Conservation (phyloP, 2,329 filamentous ascomycete species). For the Ophiostoma perfectum region DNA sequence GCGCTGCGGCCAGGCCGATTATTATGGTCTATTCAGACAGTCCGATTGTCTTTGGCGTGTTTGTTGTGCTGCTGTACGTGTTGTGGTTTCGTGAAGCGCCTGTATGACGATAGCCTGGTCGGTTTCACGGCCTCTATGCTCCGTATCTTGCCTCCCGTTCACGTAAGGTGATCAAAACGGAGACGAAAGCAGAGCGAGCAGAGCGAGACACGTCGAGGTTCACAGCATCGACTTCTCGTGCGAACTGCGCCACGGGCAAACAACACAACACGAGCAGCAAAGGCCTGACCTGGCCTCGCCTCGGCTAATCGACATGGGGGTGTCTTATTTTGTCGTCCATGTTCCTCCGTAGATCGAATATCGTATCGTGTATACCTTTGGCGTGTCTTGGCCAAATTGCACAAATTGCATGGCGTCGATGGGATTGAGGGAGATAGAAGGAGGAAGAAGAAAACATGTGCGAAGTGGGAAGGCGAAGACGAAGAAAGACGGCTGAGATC, state of each 20-base stretch:
- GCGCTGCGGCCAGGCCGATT: not conserved
- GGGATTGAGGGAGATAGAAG: conserved; percentile 11
- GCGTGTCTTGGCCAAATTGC: conserved; percentile 5
- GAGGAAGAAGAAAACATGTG: conserved; percentile 13
- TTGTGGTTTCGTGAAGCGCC: conserved; percentile 9
- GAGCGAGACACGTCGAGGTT: not conserved
- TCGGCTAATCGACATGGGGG: conserved; percentile 12
- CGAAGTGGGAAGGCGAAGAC: not conserved
- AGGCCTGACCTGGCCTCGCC: not conserved
- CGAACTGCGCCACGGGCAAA: no score
- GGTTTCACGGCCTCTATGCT: no score
- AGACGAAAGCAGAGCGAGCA: not conserved
- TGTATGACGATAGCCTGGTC: not conserved
- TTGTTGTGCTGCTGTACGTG: not conserved
- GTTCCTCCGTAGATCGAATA: not conserved
- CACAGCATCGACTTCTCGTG: not conserved
- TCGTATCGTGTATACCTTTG: conserved; percentile 8
- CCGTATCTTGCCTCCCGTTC: no score
- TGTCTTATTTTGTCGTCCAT: not conserved
- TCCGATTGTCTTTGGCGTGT: not conserved
- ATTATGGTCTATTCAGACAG: not conserved
- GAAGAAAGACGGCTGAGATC: not conserved
- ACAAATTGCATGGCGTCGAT: conserved; percentile 3
- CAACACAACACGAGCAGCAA: not conserved
- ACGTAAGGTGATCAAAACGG: not conserved